Percentiles rank a stretch among this genome's conserved stretches.
phyloP scores from a whole-genome alignment of 352 stramenopile genomes.

The Phytophthora boehmeriae region DNA sequence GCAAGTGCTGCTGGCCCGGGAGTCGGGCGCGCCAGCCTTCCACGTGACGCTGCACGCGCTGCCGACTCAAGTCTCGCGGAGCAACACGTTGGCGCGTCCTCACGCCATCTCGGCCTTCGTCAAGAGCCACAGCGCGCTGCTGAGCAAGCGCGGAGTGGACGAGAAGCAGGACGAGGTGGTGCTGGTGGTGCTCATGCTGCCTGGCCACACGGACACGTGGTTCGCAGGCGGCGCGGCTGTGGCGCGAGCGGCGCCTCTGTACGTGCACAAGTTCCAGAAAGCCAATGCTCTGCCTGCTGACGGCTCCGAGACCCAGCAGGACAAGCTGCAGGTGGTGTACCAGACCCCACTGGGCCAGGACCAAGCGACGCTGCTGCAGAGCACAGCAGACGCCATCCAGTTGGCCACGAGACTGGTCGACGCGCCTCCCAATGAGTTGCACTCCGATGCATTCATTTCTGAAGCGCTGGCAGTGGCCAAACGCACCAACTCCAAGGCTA shows the following conservation, averaged over 20 bases:
- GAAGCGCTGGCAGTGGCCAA: conserved; percentile 70
- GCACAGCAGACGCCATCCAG: conserved; percentile 84
- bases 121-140: conserved; percentile 48
- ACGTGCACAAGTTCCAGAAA: conserved; percentile 57
- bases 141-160: conserved; percentile 22
- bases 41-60: conserved; percentile 62
- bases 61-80: conserved; percentile 63
- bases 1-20: conserved; percentile 49
- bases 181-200: conserved; percentile 64
- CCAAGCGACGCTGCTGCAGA: conserved; percentile 49
- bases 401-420: conserved; percentile 90
- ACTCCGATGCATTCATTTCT: conserved; percentile 88
- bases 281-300: conserved; percentile 38
- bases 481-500: conserved; percentile 63
- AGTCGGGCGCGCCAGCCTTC: conserved; percentile 31
- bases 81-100: conserved; percentile 73
- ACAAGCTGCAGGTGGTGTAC: conserved; percentile 63
- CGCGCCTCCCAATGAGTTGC: conserved; percentile 90
- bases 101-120: conserved; percentile 77
- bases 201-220: conserved; percentile 56
- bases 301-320: conserved; percentile 27
- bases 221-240: conserved; percentile 66
- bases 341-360: conserved; percentile 36
- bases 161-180: conserved; percentile 35
- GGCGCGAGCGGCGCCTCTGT: conserved; percentile 49